Percentiles rank a stretch among this genome's conserved stretches.
These are phyloP conservation scores for Oehlia diaphana DNA, from an alignment of 192 early-diverging fungal genomes.

Conservation along the genomic window DNA sequence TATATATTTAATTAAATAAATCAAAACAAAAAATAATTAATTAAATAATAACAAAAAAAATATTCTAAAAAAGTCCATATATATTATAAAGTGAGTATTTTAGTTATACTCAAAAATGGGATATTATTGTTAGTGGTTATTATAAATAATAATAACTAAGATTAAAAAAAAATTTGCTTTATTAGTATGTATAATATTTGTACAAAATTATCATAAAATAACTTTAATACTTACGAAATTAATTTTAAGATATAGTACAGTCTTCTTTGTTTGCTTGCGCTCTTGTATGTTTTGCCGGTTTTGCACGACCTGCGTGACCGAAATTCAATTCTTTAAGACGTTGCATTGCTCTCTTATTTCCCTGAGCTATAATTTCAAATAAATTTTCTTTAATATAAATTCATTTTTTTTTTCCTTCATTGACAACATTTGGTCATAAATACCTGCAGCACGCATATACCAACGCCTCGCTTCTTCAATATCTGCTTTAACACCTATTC, in stretches of 20 bases:
- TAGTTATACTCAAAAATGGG: no score
- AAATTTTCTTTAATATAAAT: background rate
- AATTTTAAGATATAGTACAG: conserved; percentile 20
- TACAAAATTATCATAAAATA: background rate
- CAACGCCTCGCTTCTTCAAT: conserved; percentile 85
- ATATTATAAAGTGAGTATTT: no score
- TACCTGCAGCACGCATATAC: conserved; percentile 78
- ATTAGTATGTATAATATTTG: no score
- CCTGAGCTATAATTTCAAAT: conserved; percentile 52
- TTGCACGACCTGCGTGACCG: conserved; percentile 40
- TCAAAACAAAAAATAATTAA: no score
- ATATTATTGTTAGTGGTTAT: no score
- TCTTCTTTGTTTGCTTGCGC: conserved; percentile 26
- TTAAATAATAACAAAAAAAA: no score
- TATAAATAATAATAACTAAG: no score
- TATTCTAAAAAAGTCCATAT: no score
- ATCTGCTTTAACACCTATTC: conserved; percentile 79
- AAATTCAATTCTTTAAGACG: conserved; percentile 78
- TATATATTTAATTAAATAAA: no score
- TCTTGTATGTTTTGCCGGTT: conserved; percentile 34
- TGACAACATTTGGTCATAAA: background rate
- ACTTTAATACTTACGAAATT: background rate
- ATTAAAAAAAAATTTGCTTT: no score
- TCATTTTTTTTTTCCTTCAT: no score
- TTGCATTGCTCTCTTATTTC: conserved; percentile 79